These are phyloP conservation scores for Lactifluus hygrophoroides DNA, from an alignment of 768 basidiomycete genomes.

Conservation along the genomic window DNA sequence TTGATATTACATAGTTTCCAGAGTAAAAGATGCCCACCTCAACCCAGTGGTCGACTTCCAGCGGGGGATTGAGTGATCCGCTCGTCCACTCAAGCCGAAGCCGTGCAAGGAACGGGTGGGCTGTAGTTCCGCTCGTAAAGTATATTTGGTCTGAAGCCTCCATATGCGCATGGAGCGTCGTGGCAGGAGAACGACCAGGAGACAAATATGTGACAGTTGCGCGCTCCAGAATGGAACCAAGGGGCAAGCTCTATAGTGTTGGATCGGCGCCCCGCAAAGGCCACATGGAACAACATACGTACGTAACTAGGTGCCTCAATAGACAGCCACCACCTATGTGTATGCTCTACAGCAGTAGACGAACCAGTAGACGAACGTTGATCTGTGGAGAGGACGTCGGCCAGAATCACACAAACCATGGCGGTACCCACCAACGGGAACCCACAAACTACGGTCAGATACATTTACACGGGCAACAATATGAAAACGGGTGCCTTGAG, in stretches of 20 bases:
- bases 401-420: background rate
- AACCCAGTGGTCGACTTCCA: constrained; percentile 45
- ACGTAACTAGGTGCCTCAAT: constrained; percentile 43
- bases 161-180: constrained; percentile 28
- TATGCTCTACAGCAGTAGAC: constrained; percentile 24
- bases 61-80: constrained; percentile 33
- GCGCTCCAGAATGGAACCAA: constrained; percentile 28
- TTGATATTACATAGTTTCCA: background rate
- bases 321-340: constrained; percentile 41
- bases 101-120: constrained; percentile 25
- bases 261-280: background rate
- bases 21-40: constrained; percentile 29
- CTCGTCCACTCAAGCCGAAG: constrained; percentile 36
- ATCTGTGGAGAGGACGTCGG: constrained; percentile 23
- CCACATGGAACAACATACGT: constrained; percentile 19
- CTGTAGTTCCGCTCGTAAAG: constrained; percentile 5
- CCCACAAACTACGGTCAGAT: constrained; percentile 37
- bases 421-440: constrained; percentile 31
- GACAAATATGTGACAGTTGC: constrained; percentile 32
- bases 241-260: constrained; percentile 28
- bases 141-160: constrained; percentile 33
- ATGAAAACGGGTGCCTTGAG: constrained; percentile 36
- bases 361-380: constrained; percentile 27
- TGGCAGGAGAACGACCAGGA: constrained; percentile 29
- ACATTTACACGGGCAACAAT: constrained; percentile 36